phyloP scores from a whole-genome alignment of 805 yeast genomes.

The Metschnikowia hibisci region DNA sequence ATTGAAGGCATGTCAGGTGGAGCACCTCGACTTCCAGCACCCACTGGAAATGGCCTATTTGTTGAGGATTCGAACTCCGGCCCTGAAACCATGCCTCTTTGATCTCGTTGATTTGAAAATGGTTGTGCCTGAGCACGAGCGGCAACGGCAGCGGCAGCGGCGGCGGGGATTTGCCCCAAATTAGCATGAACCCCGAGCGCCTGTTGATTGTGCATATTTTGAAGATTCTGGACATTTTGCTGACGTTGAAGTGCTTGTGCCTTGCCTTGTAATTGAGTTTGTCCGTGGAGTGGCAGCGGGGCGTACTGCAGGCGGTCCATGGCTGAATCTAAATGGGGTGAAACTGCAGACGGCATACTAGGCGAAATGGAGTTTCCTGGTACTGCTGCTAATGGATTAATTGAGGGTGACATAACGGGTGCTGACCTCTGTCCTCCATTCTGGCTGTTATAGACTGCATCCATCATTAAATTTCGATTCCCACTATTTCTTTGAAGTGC shows the following conservation, averaged over 20 bases:
- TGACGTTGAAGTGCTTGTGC: conserved; percentile 6
- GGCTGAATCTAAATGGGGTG: conserved; percentile 3
- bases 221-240: conserved; percentile 5
- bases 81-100: background rate
- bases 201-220: background rate
- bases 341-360: background rate
- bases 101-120: background rate
- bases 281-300: conserved; percentile 6
- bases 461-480: conserved; percentile 9
- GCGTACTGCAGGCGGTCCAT: conserved; percentile 1
- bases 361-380: background rate
- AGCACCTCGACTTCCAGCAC: background rate
- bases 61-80: background rate
- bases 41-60: background rate
- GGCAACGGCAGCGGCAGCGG: background rate
- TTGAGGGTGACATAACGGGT: background rate
- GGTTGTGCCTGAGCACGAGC: background rate
- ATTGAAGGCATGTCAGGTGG: background rate
- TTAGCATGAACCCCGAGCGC: background rate
- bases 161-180: background rate
- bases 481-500: background rate
- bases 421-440: conserved; percentile 2
- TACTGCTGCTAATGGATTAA: background rate
- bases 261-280: conserved; percentile 7
- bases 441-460: conserved; percentile 1